Conservation (phyloP, 495 filamentous ascomycete genomes). For the Xylaria flabelliformis region DNA sequence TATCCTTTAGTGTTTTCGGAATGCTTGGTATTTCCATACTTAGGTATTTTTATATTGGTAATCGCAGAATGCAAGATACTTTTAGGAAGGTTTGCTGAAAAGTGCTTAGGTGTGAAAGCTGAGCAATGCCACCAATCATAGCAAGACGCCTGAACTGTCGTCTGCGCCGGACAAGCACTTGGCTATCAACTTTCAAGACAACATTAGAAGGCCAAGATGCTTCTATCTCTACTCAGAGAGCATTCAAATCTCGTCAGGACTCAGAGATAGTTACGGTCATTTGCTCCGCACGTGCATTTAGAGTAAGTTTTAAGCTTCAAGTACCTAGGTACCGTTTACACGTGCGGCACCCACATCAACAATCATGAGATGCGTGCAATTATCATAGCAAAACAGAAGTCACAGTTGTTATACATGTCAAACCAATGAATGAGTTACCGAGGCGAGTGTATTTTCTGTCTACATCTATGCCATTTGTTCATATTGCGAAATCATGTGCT, state of each 20-base stretch:
- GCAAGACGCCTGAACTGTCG: neutral
- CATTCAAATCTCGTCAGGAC: neutral
- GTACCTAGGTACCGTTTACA: neutral
- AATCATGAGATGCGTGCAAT: neutral
- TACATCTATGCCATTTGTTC: neutral
- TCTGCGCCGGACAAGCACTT: neutral
- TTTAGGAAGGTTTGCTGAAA: neutral
- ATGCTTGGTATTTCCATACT: neutral
- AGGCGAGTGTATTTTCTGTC: neutral
- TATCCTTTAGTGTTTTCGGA: neutral
- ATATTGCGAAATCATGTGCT: neutral
- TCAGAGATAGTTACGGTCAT: too few relatives aligned
- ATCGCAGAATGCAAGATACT: neutral
- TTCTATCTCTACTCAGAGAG: neutral
- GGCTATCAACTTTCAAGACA: too few relatives aligned
- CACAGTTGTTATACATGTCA: neutral
- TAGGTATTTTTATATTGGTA: neutral
- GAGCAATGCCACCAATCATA: neutral
- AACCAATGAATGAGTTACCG: neutral
- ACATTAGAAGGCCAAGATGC: too few relatives aligned
- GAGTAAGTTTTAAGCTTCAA: neutral
- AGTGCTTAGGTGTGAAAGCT: too few relatives aligned
- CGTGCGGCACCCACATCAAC: neutral
- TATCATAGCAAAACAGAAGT: neutral
- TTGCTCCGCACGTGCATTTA: too few relatives aligned